A percentile compares a stretch with the other conserved stretches of the same genome.
These are phyloP conservation scores for Boletus rufocinnamomeus DNA, from an alignment of 768 basidiomycete genomes.

Conservation along the genomic window DNA sequence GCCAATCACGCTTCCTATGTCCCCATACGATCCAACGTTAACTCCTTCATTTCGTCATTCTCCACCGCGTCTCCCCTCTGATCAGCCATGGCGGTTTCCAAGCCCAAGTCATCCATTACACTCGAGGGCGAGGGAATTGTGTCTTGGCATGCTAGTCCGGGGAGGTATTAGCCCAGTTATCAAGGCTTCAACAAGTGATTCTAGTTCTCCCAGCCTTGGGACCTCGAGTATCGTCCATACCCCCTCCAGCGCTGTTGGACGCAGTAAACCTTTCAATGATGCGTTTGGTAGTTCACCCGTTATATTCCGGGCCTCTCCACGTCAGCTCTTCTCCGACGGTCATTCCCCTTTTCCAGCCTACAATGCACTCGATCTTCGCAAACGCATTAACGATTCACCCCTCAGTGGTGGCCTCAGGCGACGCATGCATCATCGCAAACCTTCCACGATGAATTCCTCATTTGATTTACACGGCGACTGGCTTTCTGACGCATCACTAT, in stretches of 20 bases:
- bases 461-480: conserved; percentile 29
- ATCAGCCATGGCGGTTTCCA: conserved; percentile 81
- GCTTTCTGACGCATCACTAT: conserved; percentile 34
- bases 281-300: conserved; percentile 38
- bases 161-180: conserved; percentile 52
- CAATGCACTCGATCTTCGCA: conserved; percentile 35
- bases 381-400: conserved; percentile 51
- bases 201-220: conserved; percentile 35
- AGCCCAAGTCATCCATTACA: conserved; percentile 80
- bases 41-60: conserved; percentile 82
- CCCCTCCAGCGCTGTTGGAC: conserved; percentile 29
- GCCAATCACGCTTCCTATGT: conserved; percentile 49
- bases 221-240: conserved; percentile 34
- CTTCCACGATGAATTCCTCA: conserved; percentile 31
- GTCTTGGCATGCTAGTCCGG: conserved; percentile 62
- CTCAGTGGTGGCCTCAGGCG: conserved; percentile 36
- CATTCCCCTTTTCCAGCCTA: conserved; percentile 36
- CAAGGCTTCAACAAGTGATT: conserved; percentile 32
- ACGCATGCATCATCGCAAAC: conserved; percentile 32
- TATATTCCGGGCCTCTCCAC: conserved; percentile 45
- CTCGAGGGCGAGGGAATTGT: conserved; percentile 61
- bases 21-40: conserved; percentile 73
- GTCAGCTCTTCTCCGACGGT: conserved; percentile 40
- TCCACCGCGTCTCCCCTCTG: conserved; percentile 69
- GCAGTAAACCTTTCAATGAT: conserved; percentile 31